A percentile compares a stretch with the other conserved stretches of the same genome.
These are phyloP conservation scores for Yamadazyma pseudoaaseri DNA, from an alignment of 1,139 yeast genomes.

Conservation along the genomic window DNA sequence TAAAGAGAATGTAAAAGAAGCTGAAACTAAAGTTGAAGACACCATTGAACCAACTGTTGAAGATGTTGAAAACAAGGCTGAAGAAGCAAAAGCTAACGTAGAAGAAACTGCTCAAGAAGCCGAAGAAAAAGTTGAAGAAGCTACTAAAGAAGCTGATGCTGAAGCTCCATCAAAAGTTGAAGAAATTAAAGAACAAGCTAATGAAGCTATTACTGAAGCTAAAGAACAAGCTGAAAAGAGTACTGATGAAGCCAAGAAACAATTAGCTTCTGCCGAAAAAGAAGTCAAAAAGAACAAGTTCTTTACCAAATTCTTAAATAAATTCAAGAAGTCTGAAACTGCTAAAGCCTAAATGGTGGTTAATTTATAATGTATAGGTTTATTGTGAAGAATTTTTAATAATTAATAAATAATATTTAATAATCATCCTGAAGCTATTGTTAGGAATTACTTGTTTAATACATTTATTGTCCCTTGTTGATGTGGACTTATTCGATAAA, in stretches of 20 bases:
- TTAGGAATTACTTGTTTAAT: too few species aligned
- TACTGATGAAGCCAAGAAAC: slow-evolving; percentile 30
- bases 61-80: slow-evolving; percentile 14
- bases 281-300: slow-evolving; percentile 47
- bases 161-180: slow-evolving; percentile 13
- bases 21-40: slow-evolving; percentile 5
- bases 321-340: slow-evolving; percentile 46
- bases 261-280: slow-evolving; percentile 31
- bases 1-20: slow-evolving; percentile 5
- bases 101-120: slow-evolving; percentile 10
- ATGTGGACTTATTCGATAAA: too few species aligned
- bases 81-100: slow-evolving; percentile 13
- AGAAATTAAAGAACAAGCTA: slow-evolving; percentile 10
- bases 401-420: slow-evolving; percentile 1
- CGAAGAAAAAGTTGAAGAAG: slow-evolving; percentile 12
- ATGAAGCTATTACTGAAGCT: slow-evolving; percentile 21
- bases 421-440: too few species aligned
- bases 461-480: too few species aligned
- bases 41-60: slow-evolving; percentile 12
- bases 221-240: slow-evolving; percentile 19
- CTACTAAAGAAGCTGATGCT: slow-evolving; percentile 10
- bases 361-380: slow-evolving; percentile 2
- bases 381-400: slow-evolving; percentile 1
- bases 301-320: slow-evolving; percentile 48
- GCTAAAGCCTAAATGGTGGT: slow-evolving; percentile 24